phyloP scores from a whole-genome alignment of 2,329 filamentous ascomycete genomes.

The Cladobotryum protrusum region DNA sequence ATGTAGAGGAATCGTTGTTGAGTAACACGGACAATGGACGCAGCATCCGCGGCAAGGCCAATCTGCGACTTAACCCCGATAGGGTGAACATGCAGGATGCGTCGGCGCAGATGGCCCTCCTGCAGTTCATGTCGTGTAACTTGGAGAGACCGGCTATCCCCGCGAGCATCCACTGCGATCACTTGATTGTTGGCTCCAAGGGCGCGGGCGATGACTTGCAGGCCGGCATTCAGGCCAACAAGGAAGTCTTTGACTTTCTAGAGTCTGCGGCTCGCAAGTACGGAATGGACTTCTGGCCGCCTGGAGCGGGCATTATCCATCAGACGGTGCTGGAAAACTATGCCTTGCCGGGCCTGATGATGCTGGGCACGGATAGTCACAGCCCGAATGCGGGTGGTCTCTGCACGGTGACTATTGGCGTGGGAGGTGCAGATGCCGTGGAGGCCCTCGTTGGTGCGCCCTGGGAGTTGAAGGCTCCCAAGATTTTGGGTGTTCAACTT shows the following conservation, averaged over 20 bases:
- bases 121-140: conserved; percentile 98
- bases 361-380: conserved; percentile 96
- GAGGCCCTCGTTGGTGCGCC: conserved; percentile 94
- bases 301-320: conserved; percentile 91
- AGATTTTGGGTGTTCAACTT: conserved; percentile 78
- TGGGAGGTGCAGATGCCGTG: conserved; percentile 93
- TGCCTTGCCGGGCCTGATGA: conserved; percentile 93
- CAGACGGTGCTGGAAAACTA: conserved; percentile 98
- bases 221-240: conserved; percentile 82
- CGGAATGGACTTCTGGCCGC: conserved; percentile 93
- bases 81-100: conserved; percentile 99
- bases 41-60: conserved; percentile 78
- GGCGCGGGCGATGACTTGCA: conserved; percentile 82
- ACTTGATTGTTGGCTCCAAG: conserved; percentile 93
- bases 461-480: conserved; percentile 95
- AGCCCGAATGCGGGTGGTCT: conserved; percentile 96
- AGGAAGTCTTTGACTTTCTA: conserved; percentile 95
- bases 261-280: conserved; percentile 88
- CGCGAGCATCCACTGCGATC: conserved; percentile 97
- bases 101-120: conserved; percentile 93
- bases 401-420: conserved; percentile 90
- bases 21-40: conserved; percentile 76
- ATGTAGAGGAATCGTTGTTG: conserved; percentile 80
- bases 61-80: conserved; percentile 94
- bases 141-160: conserved; percentile 85